Percentiles rank a stretch among this genome's conserved stretches.
phyloP scores from a whole-genome alignment of 257 asterid species.

The Primulina eburnea region DNA sequence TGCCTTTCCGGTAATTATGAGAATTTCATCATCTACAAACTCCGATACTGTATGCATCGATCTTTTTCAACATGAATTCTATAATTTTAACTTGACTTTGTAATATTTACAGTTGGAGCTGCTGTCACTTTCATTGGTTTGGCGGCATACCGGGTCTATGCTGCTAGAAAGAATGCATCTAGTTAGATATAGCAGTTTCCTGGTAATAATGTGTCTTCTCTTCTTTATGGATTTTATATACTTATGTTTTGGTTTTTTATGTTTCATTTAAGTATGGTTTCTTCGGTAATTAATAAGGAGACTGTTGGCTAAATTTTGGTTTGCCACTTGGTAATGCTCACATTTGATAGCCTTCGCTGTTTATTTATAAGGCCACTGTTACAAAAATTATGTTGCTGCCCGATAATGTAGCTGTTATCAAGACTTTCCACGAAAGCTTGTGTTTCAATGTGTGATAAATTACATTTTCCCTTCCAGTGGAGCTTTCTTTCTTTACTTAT shows the following conservation, averaged over 20 bases:
- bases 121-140: conserved; percentile 80
- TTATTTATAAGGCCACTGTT: too few species aligned
- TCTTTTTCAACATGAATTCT: not conserved
- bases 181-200: conserved; percentile 40
- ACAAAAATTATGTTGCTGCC: too few species aligned
- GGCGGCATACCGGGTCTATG: conserved; percentile 75
- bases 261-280: too few species aligned
- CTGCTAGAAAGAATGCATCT: conserved; percentile 69
- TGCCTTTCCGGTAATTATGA: conserved; percentile 66
- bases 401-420: too few species aligned
- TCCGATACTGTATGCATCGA: not conserved
- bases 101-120: conserved; percentile 70
- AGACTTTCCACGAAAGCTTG: too few species aligned
- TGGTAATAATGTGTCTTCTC: not conserved
- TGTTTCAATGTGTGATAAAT: too few species aligned
- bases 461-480: too few species aligned
- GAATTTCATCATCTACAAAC: not conserved
- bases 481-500: too few species aligned
- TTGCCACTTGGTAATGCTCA: not conserved
- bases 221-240: too few species aligned
- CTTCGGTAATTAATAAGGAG: not conserved
- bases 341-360: not conserved
- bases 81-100: conserved; percentile 23
- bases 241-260: not conserved
- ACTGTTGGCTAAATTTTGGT: not conserved